Conservation (phyloP, 2,329 filamentous ascomycete species). For the Sporothrix euskadiensis region DNA sequence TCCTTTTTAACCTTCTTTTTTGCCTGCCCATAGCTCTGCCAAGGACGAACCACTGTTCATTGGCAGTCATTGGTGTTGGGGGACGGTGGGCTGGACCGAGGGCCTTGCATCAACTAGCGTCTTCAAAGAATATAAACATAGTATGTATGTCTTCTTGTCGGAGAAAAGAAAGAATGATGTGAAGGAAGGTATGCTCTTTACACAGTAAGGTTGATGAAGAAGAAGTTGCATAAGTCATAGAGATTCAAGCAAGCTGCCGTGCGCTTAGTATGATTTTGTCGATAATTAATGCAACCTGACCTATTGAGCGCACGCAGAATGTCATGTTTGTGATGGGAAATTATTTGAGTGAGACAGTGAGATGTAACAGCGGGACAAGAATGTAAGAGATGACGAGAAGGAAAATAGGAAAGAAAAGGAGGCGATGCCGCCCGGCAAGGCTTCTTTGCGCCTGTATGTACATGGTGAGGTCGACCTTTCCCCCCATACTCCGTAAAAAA, state of each 20-base stretch:
- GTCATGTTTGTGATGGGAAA: too few species aligned
- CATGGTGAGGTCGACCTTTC: too few species aligned
- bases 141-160: too few species aligned
- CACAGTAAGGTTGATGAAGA: not conserved
- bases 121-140: too few species aligned
- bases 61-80: not conserved
- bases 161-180: not conserved
- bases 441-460: conserved; percentile 6
- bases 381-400: not conserved
- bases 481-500: too few species aligned
- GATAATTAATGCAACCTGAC: too few species aligned
- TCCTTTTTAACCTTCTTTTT: not conserved
- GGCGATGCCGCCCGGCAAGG: not conserved
- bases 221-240: not conserved
- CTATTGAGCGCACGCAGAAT: too few species aligned
- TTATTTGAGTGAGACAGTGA: not conserved
- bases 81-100: not conserved
- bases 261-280: too few species aligned
- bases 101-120: not conserved
- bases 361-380: not conserved
- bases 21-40: not conserved
- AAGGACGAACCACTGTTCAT: not conserved
- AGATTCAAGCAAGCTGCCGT: too few species aligned
- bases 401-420: not conserved
- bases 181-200: not conserved